A percentile compares a stretch with the other conserved stretches of the same genome.
Evolutionary conservation across 805 yeast species (phyloP).

Genomic region (Torulaspora gathmanii): DNA sequence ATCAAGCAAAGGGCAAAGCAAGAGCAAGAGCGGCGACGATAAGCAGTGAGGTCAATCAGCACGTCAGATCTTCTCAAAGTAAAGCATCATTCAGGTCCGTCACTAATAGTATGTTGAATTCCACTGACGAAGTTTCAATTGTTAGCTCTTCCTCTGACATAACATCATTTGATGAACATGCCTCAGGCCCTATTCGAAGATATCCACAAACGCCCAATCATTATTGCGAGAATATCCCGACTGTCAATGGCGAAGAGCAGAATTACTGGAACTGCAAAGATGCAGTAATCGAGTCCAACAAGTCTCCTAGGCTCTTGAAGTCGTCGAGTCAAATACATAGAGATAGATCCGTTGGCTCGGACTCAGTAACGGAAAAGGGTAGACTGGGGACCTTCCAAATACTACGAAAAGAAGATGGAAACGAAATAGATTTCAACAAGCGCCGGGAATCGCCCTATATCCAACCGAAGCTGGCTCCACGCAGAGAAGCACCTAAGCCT

Average conservation of each 20-base stretch:
- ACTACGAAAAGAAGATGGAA: constrained; percentile 54
- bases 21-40: constrained; percentile 21
- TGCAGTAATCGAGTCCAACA: constrained; percentile 11
- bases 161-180: constrained; percentile 30
- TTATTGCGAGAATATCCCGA: constrained; percentile 24
- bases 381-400: constrained; percentile 54
- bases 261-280: constrained; percentile 33
- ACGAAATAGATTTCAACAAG: constrained; percentile 78
- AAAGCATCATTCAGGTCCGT: constrained; percentile 29
- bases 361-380: constrained; percentile 17
- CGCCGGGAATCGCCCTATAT: constrained; percentile 71
- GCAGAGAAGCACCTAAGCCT: constrained; percentile 68
- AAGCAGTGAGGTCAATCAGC: constrained; percentile 15
- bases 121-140: constrained; percentile 29
- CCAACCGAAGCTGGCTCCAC: constrained; percentile 56
- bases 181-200: constrained; percentile 21
- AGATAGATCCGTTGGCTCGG: constrained; percentile 11
- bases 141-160: constrained; percentile 31
- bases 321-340: constrained; percentile 1
- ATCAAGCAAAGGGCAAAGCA: constrained; percentile 19
- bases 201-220: constrained; percentile 36
- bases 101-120: constrained; percentile 24
- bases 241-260: constrained; percentile 22
- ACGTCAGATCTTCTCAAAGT: constrained; percentile 23
- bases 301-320: constrained; percentile 14